A percentile compares a stretch with the other conserved stretches of the same genome.
These are phyloP conservation scores for Priceomyces carsonii DNA, from an alignment of 805 yeast genomes.

Conservation along the genomic window DNA sequence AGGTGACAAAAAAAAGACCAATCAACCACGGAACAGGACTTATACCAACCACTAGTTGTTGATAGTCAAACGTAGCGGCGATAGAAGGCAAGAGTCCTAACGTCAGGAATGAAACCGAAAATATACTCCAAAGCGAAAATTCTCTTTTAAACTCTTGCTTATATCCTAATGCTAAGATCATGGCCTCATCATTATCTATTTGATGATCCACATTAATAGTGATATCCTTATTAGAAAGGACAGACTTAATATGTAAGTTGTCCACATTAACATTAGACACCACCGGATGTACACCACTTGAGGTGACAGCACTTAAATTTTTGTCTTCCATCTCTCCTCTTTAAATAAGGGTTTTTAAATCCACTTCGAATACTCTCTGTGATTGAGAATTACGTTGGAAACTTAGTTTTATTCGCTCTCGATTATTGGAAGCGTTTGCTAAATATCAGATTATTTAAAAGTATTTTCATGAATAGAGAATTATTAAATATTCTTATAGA, in stretches of 20 bases:
- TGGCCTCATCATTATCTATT: conserved; percentile 51
- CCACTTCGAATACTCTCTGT: no score
- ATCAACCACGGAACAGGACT: conserved; percentile 63
- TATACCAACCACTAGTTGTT: conserved; percentile 60
- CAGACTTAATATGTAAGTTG: conserved; percentile 34
- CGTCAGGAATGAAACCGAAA: conserved; percentile 64
- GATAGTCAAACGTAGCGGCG: conserved; percentile 62
- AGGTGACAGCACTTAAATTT: no score
- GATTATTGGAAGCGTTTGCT: no score
- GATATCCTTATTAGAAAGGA: conserved; percentile 38
- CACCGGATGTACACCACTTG: conserved; percentile 16
- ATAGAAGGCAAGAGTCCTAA: conserved; percentile 66
- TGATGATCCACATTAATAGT: conserved; percentile 49
- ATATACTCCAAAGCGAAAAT: conserved; percentile 56
- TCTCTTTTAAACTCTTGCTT: conserved; percentile 63
- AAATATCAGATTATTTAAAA: no score
- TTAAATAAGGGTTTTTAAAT: no score
- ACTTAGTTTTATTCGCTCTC: no score
- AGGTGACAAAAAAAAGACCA: conserved; percentile 54
- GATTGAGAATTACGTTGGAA: no score
- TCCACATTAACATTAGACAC: conserved; percentile 35
- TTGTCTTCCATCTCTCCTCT: no score
- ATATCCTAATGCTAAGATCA: conserved; percentile 59
- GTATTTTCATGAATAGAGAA: no score
- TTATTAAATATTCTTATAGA: no score